Evolutionary conservation across 768 basidiomycete genomes (phyloP), one percentile per base, ranked within the genome.

Genomic region (Punctularia strigosozonata): DNA sequence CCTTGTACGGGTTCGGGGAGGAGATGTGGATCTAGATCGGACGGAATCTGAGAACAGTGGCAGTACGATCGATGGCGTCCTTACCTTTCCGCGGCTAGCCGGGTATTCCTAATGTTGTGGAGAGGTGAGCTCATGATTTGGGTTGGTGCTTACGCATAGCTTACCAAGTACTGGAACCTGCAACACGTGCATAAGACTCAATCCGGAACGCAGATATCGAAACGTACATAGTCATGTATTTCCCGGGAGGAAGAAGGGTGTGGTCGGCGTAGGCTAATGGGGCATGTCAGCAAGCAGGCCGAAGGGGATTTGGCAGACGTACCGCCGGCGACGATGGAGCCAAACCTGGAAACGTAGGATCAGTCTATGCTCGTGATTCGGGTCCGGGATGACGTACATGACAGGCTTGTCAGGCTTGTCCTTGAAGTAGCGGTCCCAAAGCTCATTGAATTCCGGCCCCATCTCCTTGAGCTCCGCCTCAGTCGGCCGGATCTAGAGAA

Each of bases 391-490:
- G n/a, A n/a, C n/a, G n/a, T 54, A 73, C 77, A 80, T 80, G 42
- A 80, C 76, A 3, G 79, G 80, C 64, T 81, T 82, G 64, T 80
- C 79, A 39, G 78, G 79, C 63, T 80, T 81, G 63, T 82, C 75
- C 64, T 76, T 79, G 71, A 83, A 81, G 61, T 83, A 81, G 21
- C 26, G 66, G 52, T 82, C 58, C 74, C 73, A 80, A 35, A 80
- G 68, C 45, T 64, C 62, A 48, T 77, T 77, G 60, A 80, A 81
- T 49, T 81, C 79, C 13, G 77, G 78, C n/a, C 79, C 79, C 77
- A 80, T 80, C 56, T 80, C 76, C 53, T 79, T 80, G 43, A 80
- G 60, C 52, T 82, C 80, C 46, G 65, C 72, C 51, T 72, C 72
- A 2, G 75, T 75, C 1, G 78, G 80, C 23, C 79, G 77, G 47